Evolutionary conservation across 805 yeast species (phyloP), one percentile per base, ranked within the genome.

Genomic region (Candida cerambycidarum): DNA sequence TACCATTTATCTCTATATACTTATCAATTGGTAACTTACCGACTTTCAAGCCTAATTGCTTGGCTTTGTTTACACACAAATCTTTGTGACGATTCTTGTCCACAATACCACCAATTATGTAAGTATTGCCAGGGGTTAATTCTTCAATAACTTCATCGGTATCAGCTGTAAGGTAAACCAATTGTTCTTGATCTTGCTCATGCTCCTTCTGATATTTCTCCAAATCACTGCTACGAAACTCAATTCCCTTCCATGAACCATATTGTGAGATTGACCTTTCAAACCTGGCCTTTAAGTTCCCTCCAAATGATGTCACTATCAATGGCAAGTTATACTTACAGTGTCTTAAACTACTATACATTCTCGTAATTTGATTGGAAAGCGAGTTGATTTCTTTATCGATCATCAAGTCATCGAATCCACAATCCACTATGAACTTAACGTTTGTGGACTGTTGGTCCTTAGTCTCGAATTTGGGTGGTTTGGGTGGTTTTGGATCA

Each of bases 21-120:
- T 89, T 88, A 42, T 83, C 95, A 42, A 92, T 88, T 4, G 99
- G 99, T 39, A 92, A 72, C 55, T 87, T 76, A 17, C 82, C 90
- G 1, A 93, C 86, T 32, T 71, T 61, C 14, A 92, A 71, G 0
- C 90, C 89, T 51, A 86, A 63, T 44, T 72, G 66, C 50, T 81
- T 75, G 0, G 98, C 98, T 61, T 90, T 93, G 49, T 85, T 75
- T 37, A 79, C 73, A 61, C 99, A 92, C 25, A 92, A 63, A 48
- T 74, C 71, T 62, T 88, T 87, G 66, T 89, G 83, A 53, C 98
- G 77, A 46, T 95, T 95, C 61, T 92, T 92, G 61, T 92, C 99
- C 2, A 92, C 98, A 43, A 92, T 92, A 0, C 98, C 99, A 8
- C 99, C 99, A 38, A 92, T 81, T 32, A 92, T 79, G 53, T 92